Percentiles rank a stretch among this genome's conserved stretches.
These are phyloP conservation scores for Excoecaria cochinchinensis DNA, from an alignment of 345 rosid species.

Conservation along the genomic window DNA sequence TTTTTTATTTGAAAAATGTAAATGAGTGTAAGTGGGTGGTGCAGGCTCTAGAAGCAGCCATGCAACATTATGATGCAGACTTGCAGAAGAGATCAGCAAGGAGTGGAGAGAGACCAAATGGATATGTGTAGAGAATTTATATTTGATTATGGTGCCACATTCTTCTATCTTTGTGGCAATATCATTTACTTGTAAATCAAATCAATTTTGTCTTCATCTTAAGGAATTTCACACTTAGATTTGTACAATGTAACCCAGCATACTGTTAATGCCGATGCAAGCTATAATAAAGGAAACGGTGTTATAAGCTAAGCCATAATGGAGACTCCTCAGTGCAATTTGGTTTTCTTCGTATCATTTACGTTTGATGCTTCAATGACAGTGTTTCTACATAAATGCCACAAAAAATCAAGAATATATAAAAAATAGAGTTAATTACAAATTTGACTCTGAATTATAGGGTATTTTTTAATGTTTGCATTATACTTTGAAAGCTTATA, in stretches of 20 bases:
- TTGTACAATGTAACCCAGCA: neutral
- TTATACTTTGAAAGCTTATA: no score
- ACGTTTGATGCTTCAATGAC: no score
- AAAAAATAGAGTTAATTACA: no score
- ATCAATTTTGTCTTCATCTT: constrained; percentile 22
- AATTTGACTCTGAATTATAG: no score
- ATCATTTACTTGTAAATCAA: neutral
- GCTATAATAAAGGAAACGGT: no score
- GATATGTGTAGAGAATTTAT: constrained; percentile 17
- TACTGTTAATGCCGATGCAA: neutral
- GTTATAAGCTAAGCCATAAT: no score
- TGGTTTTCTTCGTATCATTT: no score
- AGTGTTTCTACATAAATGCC: no score
- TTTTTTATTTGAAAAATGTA: no score
- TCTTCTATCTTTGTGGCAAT: neutral
- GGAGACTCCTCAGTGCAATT: no score
- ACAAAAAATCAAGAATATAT: no score
- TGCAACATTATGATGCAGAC: constrained; percentile 39
- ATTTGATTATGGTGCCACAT: neutral
- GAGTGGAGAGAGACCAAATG: constrained; percentile 28
- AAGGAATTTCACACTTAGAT: neutral
- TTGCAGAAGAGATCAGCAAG: constrained; percentile 27
- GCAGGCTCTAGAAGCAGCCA: constrained; percentile 35
- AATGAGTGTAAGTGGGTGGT: neutral
- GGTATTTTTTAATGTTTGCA: no score